These are phyloP conservation scores for Kingdonia uniflora DNA, from an alignment of 164 flowering plant species.

Conservation along the genomic window DNA sequence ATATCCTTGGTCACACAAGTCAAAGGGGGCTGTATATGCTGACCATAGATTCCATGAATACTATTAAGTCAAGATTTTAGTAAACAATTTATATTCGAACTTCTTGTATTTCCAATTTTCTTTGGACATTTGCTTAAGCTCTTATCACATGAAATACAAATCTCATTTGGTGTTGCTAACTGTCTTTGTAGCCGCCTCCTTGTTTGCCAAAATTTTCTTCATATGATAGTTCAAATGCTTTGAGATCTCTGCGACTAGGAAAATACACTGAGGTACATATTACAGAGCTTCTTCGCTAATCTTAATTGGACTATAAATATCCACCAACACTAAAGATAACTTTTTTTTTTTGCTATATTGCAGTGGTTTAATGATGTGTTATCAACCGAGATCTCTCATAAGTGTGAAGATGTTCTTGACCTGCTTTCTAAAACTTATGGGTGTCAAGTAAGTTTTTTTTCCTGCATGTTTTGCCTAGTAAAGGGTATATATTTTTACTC, in stretches of 20 bases:
- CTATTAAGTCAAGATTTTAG: no score
- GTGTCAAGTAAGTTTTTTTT: slow-evolving; percentile 51
- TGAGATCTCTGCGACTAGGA: slow-evolving; percentile 61
- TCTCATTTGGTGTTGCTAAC: background rate
- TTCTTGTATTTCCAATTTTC: no score
- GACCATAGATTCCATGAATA: no score
- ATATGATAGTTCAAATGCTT: slow-evolving; percentile 22
- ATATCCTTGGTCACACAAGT: no score
- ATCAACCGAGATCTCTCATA: slow-evolving; percentile 69
- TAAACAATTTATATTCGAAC: no score
- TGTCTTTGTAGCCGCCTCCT: slow-evolving; percentile 48
- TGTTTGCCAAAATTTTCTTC: slow-evolving; percentile 68
- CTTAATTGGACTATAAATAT: no score
- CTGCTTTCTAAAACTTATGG: slow-evolving; percentile 45
- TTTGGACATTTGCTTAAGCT: no score
- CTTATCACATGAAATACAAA: background rate
- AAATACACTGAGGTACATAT: slow-evolving; percentile 68
- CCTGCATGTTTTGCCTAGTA: no score
- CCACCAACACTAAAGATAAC: background rate
- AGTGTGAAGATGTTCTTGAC: slow-evolving; percentile 69
- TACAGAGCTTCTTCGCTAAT: background rate
- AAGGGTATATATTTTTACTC: no score
- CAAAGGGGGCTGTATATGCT: no score
- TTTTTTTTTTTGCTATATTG: slow-evolving; percentile 11
- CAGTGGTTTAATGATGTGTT: slow-evolving; percentile 97